Evolutionary conservation across 345 rosid genomes (phyloP), one percentile per base, ranked within the genome.

Genomic region (Nephelium lappaceum): DNA sequence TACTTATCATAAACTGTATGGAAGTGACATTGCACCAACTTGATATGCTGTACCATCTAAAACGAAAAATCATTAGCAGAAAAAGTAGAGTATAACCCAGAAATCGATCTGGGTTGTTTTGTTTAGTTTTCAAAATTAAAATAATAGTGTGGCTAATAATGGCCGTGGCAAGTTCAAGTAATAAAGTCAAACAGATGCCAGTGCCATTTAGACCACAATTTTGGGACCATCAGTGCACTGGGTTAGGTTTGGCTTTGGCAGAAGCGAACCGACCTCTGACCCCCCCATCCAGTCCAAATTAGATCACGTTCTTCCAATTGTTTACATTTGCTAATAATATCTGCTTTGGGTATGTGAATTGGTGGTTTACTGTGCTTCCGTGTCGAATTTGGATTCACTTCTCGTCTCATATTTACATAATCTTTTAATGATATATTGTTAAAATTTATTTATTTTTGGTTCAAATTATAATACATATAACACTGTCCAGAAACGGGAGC

Each of bases 1-100:
- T 64, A 14, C 61, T 41, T 49, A 19, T 65, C 64, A 43, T 53
- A 16, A 77, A 72, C 66, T 43, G 53, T 49, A 43, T 45, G 41
- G 70, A 72, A 58, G 21, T 72, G 78, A 81, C 74, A 18, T 72
- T 57, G 12, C 73, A 21, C 69, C 75, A 15, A 77, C n/a, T 19
- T 66, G 18, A 27, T 3, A 49, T 15, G 21, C 39, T 51, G 57
- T 51, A 51, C 4, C 18, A 51, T 41, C 43, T 3, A 41, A 5
- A 41, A 53, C 21, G 19, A 58, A 58, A 58, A 19, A 58, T 60
- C 62, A 27, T 5, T 45, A 38, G 36, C 72, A 12, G 2, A 77
- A 58, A 0, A 77, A 69, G 49, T 10, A 16, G 16, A 27, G 53
- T 0, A 6, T 24, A 75, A 36, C 12, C 27, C 38, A 38, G 31